phyloP scores from a whole-genome alignment of 768 basidiomycete genomes.

The Lactifluus echinatus region DNA sequence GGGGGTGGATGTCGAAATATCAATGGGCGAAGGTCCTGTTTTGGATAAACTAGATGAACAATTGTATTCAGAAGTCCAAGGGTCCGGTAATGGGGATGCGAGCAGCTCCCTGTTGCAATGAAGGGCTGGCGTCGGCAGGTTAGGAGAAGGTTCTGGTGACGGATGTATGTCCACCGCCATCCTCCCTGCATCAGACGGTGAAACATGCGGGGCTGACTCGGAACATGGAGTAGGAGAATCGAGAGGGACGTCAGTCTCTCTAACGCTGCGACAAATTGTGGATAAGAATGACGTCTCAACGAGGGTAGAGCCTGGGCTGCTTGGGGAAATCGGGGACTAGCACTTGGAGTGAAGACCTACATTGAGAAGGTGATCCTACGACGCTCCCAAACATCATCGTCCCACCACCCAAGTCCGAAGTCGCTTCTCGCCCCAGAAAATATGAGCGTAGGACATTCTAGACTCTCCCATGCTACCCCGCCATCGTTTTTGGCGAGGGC shows the following conservation, averaged over 20 bases:
- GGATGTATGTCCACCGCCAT: not conserved
- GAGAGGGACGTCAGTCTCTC: slow-evolving; percentile 4
- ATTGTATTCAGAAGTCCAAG: not conserved
- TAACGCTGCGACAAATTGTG: not conserved
- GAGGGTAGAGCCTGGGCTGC: not conserved
- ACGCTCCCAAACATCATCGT: slow-evolving; percentile 13
- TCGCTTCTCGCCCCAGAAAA: slow-evolving; percentile 3
- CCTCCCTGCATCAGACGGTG: not conserved
- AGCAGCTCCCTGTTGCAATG: not conserved
- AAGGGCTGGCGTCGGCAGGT: not conserved
- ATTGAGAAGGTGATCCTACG: slow-evolving; percentile 13
- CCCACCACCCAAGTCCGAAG: slow-evolving; percentile 10
- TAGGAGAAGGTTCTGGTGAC: not conserved
- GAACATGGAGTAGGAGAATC: not conserved
- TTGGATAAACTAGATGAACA: not conserved
- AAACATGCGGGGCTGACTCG: not conserved
- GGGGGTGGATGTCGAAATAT: not conserved
- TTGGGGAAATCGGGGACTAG: not conserved
- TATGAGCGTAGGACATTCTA: not conserved
- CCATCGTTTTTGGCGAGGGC: slow-evolving; percentile 1
- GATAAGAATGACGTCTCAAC: not conserved
- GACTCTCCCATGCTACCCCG: slow-evolving; percentile 1
- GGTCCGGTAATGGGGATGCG: not conserved
- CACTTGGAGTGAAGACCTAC: not conserved
- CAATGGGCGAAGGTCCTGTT: not conserved